These are phyloP conservation scores for Fraxinus pennsylvanica DNA, from an alignment of 257 asterid species.

Conservation along the genomic window DNA sequence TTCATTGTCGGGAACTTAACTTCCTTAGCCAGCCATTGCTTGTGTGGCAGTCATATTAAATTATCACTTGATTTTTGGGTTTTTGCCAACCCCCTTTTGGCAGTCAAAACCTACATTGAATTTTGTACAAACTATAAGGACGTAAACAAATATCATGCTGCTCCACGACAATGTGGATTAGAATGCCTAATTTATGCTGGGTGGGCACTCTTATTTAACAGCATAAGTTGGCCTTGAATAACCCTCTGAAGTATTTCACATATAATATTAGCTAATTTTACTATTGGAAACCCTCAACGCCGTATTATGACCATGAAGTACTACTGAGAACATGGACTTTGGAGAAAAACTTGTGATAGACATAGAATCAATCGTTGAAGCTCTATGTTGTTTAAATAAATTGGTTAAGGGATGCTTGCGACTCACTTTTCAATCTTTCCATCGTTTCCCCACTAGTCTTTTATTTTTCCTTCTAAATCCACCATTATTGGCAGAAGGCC, in stretches of 20 bases:
- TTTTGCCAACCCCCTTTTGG: background rate
- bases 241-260: background rate
- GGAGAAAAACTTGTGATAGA: no score
- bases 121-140: background rate
- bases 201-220: background rate
- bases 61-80: background rate
- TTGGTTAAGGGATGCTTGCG: no score
- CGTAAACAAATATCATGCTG: background rate
- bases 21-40: background rate
- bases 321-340: no score
- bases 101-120: background rate
- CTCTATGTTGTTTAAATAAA: no score
- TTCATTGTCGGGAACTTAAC: background rate
- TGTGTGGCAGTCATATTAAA: background rate
- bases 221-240: background rate
- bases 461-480: no score
- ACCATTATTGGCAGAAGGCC: no score
- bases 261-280: no score
- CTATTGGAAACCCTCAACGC: no score
- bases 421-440: no score
- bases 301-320: no score
- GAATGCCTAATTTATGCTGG: background rate
- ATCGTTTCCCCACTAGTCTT: no score
- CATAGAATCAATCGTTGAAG: no score
- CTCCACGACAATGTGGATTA: background rate